Evolutionary conservation across 768 basidiomycete genomes (phyloP), one percentile per base, ranked within the genome.

Genomic region (Boletus pseudo-olivaceus): DNA sequence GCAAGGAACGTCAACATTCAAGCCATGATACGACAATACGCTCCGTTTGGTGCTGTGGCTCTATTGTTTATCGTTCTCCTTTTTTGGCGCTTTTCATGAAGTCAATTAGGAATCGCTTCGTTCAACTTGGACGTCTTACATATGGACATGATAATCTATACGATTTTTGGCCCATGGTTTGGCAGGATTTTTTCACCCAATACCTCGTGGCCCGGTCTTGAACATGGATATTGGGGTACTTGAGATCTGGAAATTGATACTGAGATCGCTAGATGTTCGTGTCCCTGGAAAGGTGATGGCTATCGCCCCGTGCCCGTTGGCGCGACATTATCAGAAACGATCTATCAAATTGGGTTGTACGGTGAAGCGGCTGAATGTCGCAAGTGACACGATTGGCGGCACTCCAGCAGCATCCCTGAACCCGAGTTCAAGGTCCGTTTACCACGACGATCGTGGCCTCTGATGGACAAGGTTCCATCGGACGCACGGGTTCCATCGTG

Each of bases 11-110:
- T 99, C 73, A 98, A 98, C 67, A 68, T 95, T 51, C 83, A 95
- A 61, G 93, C 94, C 14, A 88, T 98, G 85, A 69, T 98, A 60
- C 84, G 97, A 56, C 93, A 98, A 67, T 99, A 95, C 73, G 97
- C 95, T 37, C 97, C 97, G 2, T 72, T 98, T 51, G 94, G 82
- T 43, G 93, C 88, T 19, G 80, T 95, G 41, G 82, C 76, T 19
- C 75, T 98, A 58, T 78, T 99, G 61, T 64, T 97, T 49, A 75
- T 98, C 58, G 78, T 92, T 58, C 65, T 92, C 47, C 62, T 91
- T 38, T 89, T 82, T 74, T 92, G 90, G 89, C 82, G 85, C 68
- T 90, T 91, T 71, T 79, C 76, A 74, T 85, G 64, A 75, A 59
- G 57, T 51, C 39, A 41, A 56, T 49, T 45, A 56, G 39, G 52